Evolutionary conservation across 2,329 filamentous ascomycete species (phyloP).

Genomic region (Arachnomyces sp.): DNA sequence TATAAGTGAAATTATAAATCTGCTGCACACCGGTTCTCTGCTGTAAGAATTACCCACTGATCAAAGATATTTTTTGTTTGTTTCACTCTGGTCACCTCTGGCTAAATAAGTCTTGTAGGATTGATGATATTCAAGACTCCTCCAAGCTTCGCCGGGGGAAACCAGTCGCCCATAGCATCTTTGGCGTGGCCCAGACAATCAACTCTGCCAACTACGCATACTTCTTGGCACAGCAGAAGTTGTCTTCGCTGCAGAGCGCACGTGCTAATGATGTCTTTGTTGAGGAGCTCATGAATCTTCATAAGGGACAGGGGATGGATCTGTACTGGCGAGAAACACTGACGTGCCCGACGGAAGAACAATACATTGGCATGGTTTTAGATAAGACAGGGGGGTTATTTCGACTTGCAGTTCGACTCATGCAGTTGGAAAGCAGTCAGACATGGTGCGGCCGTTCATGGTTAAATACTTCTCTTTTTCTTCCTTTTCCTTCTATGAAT

Average conservation of each 20-base stretch:
- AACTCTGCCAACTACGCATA: conserved; percentile 46
- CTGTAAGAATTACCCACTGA: conserved; percentile 21
- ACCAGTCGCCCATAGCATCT: conserved; percentile 44
- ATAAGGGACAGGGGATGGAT: conserved; percentile 43
- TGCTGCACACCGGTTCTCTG: conserved; percentile 41
- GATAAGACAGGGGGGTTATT: conserved; percentile 20
- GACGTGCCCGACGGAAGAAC: conserved; percentile 18
- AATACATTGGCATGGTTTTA: conserved; percentile 21
- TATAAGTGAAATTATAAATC: conserved; percentile 37
- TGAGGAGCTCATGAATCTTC: conserved; percentile 40
- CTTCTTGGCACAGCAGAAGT: conserved; percentile 33
- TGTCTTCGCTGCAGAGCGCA: too few species aligned
- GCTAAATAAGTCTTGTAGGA: conserved; percentile 16
- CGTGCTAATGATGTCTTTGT: conserved; percentile 18
- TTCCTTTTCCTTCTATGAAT: too few species aligned
- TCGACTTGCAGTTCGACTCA: conserved; percentile 12
- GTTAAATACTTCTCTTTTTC: background rate
- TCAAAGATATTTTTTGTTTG: too few species aligned
- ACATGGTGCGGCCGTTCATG: too few species aligned
- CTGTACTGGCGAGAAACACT: conserved; percentile 42
- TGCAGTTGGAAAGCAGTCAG: conserved; percentile 16
- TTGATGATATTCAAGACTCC: conserved; percentile 46
- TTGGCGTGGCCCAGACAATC: conserved; percentile 45
- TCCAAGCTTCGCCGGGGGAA: conserved; percentile 40
- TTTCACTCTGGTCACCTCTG: too few species aligned